Conservation (phyloP, 2,329 filamentous ascomycete species). For the Chaetomiaceae sp. region DNA sequence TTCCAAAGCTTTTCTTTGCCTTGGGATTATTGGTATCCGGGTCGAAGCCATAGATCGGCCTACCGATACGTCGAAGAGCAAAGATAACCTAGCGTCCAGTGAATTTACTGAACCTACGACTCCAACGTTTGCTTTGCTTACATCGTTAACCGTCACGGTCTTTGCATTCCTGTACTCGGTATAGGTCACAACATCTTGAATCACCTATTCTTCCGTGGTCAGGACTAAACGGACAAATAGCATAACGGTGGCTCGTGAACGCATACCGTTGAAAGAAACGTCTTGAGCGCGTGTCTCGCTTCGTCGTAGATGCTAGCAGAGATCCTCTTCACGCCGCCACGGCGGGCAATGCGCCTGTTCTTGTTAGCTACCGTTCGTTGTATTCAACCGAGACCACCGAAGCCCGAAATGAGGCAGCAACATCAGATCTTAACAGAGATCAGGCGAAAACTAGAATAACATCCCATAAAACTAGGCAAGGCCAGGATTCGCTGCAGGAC, state of each 20-base stretch:
- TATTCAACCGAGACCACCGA: not conserved
- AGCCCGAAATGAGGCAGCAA: too few species aligned
- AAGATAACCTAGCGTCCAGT: slow-evolving; percentile 47
- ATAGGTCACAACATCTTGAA: slow-evolving; percentile 46
- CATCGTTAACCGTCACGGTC: slow-evolving; percentile 60
- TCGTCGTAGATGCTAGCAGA: slow-evolving; percentile 62
- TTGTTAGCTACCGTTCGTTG: slow-evolving; percentile 2
- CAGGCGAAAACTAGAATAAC: too few species aligned
- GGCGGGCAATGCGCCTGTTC: slow-evolving; percentile 62
- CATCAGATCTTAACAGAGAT: too few species aligned
- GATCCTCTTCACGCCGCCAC: slow-evolving; percentile 74
- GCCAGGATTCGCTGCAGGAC: too few species aligned
- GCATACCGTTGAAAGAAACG: slow-evolving; percentile 45
- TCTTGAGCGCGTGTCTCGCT: slow-evolving; percentile 47
- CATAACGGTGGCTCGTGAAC: not conserved
- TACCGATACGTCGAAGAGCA: slow-evolving; percentile 44
- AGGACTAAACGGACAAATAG: slow-evolving; percentile 1
- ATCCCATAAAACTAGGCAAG: too few species aligned
- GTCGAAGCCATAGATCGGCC: slow-evolving; percentile 57
- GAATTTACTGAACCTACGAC: too few species aligned
- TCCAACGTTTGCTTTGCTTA: slow-evolving; percentile 38
- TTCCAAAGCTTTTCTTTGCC: slow-evolving; percentile 11
- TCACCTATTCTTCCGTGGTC: slow-evolving; percentile 45
- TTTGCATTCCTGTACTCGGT: slow-evolving; percentile 53
- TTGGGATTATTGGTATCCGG: slow-evolving; percentile 32